phyloP scores from a whole-genome alignment of 768 basidiomycete species.

The Psilocybe tampanensis region DNA sequence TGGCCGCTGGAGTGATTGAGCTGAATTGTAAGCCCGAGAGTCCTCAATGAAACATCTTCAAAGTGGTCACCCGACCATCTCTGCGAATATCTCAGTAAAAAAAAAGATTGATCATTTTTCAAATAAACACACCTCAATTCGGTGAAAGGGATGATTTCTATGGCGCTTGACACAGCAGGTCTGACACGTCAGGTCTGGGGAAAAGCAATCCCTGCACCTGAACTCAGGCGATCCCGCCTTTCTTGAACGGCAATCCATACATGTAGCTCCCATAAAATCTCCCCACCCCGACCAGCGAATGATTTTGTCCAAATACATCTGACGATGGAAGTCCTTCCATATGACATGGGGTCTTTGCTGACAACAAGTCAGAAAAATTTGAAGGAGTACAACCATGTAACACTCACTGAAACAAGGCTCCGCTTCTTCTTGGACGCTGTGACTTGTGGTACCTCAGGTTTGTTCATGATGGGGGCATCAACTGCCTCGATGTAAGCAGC shows the following conservation, averaged over 20 bases:
- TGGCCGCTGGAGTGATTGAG: constrained; percentile 10
- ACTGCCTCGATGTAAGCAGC: not conserved
- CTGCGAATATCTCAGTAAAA: too few species aligned
- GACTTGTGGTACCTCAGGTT: too few species aligned
- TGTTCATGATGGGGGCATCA: not conserved
- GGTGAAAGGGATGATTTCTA: not conserved
- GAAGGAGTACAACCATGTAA: too few species aligned
- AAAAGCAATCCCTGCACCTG: not conserved
- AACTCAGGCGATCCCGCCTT: too few species aligned
- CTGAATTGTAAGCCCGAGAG: constrained; percentile 5
- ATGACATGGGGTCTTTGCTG: not conserved
- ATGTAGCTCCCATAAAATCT: too few species aligned
- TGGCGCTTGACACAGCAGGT: not conserved
- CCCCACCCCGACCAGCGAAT: not conserved
- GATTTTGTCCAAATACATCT: not conserved
- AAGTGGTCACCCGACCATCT: not conserved
- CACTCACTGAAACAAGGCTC: not conserved
- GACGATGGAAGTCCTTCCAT: not conserved
- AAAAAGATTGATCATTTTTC: too few species aligned
- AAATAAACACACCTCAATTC: not conserved
- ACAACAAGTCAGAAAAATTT: not conserved
- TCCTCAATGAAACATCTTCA: constrained; percentile 1
- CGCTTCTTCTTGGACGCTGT: too few species aligned
- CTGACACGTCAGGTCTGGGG: not conserved
- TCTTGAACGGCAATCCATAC: too few species aligned